These are phyloP conservation scores for Lipomyces kockii DNA, from an alignment of 805 yeast species.

Conservation along the genomic window DNA sequence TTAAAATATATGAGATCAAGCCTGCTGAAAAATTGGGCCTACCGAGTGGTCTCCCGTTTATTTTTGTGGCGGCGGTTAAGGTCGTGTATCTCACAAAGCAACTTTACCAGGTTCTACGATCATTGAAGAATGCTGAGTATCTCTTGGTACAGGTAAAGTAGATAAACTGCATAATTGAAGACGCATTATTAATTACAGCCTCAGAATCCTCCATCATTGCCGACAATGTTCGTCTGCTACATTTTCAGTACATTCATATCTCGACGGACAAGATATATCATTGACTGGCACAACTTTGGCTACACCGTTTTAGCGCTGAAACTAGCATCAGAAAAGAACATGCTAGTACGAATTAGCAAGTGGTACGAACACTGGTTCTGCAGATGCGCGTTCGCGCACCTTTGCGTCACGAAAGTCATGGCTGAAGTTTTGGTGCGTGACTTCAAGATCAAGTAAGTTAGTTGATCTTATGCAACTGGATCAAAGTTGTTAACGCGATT, in stretches of 20 bases:
- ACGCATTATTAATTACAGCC: slow-evolving; percentile 38
- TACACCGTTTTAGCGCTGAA: slow-evolving; percentile 77
- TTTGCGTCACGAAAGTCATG: slow-evolving; percentile 82
- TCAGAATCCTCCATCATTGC: slow-evolving; percentile 89
- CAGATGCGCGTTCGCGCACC: slow-evolving; percentile 62
- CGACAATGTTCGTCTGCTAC: slow-evolving; percentile 69
- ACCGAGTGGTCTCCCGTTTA: slow-evolving; percentile 52
- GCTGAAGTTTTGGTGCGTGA: slow-evolving; percentile 59
- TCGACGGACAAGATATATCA: slow-evolving; percentile 64
- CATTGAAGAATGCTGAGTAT: slow-evolving; percentile 64
- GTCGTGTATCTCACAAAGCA: slow-evolving; percentile 52
- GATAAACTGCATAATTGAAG: slow-evolving; percentile 42
- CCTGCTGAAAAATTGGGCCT: slow-evolving; percentile 36
- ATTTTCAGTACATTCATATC: slow-evolving; percentile 55
- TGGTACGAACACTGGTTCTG: slow-evolving; percentile 69
- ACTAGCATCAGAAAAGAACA: slow-evolving; percentile 55
- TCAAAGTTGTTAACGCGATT: background rate
- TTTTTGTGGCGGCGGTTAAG: slow-evolving; percentile 62
- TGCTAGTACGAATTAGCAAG: slow-evolving; percentile 63
- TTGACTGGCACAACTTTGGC: slow-evolving; percentile 97
- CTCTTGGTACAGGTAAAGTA: slow-evolving; percentile 54
- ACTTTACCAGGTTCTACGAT: slow-evolving; percentile 52
- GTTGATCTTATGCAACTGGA: background rate
- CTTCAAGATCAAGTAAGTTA: slow-evolving; percentile 56
- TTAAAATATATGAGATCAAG: slow-evolving; percentile 44